These are phyloP conservation scores for Dacryopinax spathularia DNA, from an alignment of 768 basidiomycete species.

Conservation along the genomic window DNA sequence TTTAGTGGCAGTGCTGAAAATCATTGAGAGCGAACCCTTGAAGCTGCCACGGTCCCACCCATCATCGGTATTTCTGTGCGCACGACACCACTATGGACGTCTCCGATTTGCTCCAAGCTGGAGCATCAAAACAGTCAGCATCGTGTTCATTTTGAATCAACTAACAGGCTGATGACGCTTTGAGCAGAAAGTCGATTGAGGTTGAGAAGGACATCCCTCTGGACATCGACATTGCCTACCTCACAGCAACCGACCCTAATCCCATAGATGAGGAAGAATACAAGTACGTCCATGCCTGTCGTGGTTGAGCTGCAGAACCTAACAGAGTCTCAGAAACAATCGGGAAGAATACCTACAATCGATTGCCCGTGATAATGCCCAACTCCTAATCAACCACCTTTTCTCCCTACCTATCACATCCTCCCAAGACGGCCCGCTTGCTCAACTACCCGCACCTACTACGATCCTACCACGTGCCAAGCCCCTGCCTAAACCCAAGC, in stretches of 20 bases:
- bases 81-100: background rate
- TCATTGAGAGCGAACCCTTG: background rate
- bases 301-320: background rate
- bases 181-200: constrained; percentile 43
- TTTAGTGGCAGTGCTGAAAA: constrained; percentile 1
- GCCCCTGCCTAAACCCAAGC: constrained; percentile 83
- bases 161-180: background rate
- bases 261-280: constrained; percentile 75
- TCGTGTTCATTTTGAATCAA: background rate
- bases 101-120: background rate
- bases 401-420: constrained; percentile 67
- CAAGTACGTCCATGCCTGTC: constrained; percentile 35
- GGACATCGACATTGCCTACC: constrained; percentile 65
- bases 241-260: constrained; percentile 78
- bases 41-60: background rate
- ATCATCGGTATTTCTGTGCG: background rate
- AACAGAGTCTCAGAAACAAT: constrained; percentile 38
- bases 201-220: constrained; percentile 71
- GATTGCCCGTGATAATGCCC: constrained; percentile 67
- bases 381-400: constrained; percentile 62
- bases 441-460: constrained; percentile 60
- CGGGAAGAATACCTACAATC: constrained; percentile 68
- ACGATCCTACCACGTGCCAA: constrained; percentile 79
- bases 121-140: background rate
- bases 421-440: constrained; percentile 69